Conservation (phyloP, 495 filamentous ascomycete genomes). For the Astrothelium subdiscretum region DNA sequence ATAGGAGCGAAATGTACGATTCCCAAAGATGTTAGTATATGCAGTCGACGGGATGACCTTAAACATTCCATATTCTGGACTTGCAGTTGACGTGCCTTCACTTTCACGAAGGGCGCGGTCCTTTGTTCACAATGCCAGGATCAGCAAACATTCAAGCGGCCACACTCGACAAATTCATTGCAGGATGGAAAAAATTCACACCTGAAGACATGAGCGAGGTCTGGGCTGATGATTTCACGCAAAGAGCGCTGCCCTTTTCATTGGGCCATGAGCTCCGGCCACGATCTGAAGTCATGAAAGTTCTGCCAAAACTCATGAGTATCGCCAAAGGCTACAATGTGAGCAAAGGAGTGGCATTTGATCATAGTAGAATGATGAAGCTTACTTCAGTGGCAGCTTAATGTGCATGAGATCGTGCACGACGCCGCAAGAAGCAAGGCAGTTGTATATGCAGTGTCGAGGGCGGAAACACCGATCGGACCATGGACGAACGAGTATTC, state of each 20-base stretch:
- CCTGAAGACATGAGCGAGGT: neutral
- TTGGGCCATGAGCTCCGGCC: neutral
- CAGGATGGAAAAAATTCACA: neutral
- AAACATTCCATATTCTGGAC: neutral
- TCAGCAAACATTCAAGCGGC: neutral
- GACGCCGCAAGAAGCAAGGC: neutral
- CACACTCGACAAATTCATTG: neutral
- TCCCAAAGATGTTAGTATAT: neutral
- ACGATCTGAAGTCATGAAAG: neutral
- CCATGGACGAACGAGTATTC: neutral
- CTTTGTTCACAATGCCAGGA: neutral
- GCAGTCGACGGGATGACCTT: neutral
- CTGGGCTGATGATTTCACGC: neutral
- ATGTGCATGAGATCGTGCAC: neutral
- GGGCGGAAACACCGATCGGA: neutral
- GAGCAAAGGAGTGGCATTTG: neutral
- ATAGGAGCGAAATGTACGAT: neutral
- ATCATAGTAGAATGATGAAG: neutral
- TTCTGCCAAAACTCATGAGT: neutral
- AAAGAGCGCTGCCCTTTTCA: neutral
- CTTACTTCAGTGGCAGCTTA: neutral
- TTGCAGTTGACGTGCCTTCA: neutral
- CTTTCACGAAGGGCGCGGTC: neutral
- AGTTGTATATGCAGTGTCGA: neutral
- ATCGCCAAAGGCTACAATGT: neutral